Evolutionary conservation across 352 stramenopile species (phyloP).

Genomic region (Phytopythium sindhum): DNA sequence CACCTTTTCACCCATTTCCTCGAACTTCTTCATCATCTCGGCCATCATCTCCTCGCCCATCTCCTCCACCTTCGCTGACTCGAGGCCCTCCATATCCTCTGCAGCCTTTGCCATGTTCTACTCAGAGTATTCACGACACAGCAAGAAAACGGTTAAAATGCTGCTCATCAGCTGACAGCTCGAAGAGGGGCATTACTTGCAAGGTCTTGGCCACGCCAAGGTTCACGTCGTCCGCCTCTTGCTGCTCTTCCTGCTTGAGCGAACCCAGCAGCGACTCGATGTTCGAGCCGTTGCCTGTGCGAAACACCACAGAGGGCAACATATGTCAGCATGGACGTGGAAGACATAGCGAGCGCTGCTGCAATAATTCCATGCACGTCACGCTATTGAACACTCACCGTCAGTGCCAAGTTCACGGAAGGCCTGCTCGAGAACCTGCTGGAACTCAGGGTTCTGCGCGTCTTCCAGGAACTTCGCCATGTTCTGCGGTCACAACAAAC

Average conservation of each 20-base stretch:
- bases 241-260: slow-evolving; percentile 39
- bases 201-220: slow-evolving; percentile 83
- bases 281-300: slow-evolving; percentile 48
- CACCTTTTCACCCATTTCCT: slow-evolving; percentile 93
- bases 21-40: slow-evolving; percentile 96
- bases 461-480: slow-evolving; percentile 86
- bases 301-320: background rate
- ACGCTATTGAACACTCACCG: slow-evolving; percentile 23
- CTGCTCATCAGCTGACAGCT: slow-evolving; percentile 1
- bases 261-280: slow-evolving; percentile 74
- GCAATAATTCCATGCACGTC: too few relatives aligned
- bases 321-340: background rate
- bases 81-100: slow-evolving; percentile 83
- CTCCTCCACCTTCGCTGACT: slow-evolving; percentile 76
- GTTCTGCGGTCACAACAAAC: slow-evolving; percentile 33
- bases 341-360: background rate
- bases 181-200: slow-evolving; percentile 31
- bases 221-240: slow-evolving; percentile 75
- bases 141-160: background rate
- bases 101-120: slow-evolving; percentile 88
- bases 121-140: background rate
- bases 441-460: slow-evolving; percentile 84
- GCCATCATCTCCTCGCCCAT: slow-evolving; percentile 96
- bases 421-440: slow-evolving; percentile 82
- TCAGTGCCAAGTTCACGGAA: slow-evolving; percentile 79